Evolutionary conservation across 2,329 filamentous ascomycete species (phyloP).

Genomic region (Cryphonectria nitschkei): DNA sequence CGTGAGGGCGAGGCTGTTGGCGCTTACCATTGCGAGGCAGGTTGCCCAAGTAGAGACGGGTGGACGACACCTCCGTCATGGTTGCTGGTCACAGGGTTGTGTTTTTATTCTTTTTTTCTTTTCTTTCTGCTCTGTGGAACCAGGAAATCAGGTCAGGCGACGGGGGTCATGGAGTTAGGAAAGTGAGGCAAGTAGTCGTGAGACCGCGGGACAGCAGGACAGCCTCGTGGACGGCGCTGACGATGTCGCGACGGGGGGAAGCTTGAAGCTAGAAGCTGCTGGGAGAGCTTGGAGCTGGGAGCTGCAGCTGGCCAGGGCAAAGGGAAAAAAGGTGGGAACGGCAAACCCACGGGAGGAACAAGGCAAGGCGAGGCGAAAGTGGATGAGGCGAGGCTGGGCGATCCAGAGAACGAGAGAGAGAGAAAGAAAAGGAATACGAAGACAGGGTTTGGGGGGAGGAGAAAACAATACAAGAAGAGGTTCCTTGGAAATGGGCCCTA

Average conservation of each 20-base stretch:
- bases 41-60: slow-evolving; percentile 96
- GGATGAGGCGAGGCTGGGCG: slow-evolving; percentile 23
- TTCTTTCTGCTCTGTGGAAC: slow-evolving; percentile 14
- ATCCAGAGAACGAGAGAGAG: not conserved
- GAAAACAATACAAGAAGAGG: not conserved
- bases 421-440: slow-evolving; percentile 13
- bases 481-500: slow-evolving; percentile 7
- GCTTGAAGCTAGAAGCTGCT: slow-evolving; percentile 1
- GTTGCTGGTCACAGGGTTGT: slow-evolving; percentile 38
- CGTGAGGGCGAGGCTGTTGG: slow-evolving; percentile 24
- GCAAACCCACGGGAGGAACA: not conserved
- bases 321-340: not conserved
- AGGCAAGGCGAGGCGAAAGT: slow-evolving; percentile 23
- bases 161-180: not conserved
- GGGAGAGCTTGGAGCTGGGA: not conserved
- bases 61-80: slow-evolving; percentile 90
- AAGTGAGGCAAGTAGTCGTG: slow-evolving; percentile 4
- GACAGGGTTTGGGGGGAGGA: not conserved
- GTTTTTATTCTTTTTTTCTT: not conserved
- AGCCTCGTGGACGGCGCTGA: slow-evolving; percentile 6
- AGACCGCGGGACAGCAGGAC: not conserved
- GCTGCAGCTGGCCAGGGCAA: not conserved
- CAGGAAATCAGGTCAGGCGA: slow-evolving; percentile 26
- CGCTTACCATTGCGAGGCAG: slow-evolving; percentile 90
- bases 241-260: not conserved